Percentiles rank a stretch among this genome's conserved stretches.
Evolutionary conservation across 2,329 filamentous ascomycete genomes (phyloP).

Genomic region (Alternaria sp.): DNA sequence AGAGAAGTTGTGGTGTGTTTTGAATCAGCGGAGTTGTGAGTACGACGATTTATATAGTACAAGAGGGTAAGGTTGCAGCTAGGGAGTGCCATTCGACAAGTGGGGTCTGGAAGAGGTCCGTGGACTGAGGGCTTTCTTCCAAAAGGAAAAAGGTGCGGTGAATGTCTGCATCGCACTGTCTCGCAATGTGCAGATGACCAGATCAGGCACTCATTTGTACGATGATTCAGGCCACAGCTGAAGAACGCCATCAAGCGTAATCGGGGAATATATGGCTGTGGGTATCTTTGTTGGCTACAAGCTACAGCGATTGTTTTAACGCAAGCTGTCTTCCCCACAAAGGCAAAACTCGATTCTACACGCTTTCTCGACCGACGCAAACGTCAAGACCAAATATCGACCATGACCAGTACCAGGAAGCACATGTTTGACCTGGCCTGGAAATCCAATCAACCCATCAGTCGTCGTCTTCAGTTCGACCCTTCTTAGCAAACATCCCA

Average conservation of each 20-base stretch:
- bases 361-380: not conserved
- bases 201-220: not conserved
- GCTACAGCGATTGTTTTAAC: not conserved
- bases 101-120: not conserved
- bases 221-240: not conserved
- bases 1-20: not conserved
- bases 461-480: not conserved
- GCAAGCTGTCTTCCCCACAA: not conserved
- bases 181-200: not conserved
- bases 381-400: not conserved
- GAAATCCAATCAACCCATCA: not conserved
- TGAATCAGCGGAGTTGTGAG: not conserved
- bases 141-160: not conserved
- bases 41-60: not conserved
- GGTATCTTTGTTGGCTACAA: not conserved
- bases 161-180: not conserved
- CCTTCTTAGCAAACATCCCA: not conserved
- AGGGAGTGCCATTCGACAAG: not conserved
- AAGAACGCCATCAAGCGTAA: not conserved
- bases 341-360: not conserved
- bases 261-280: not conserved
- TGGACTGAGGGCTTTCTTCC: not conserved
- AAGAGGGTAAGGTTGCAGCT: not conserved
- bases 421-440: not conserved
- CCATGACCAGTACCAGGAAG: not conserved